A percentile compares a stretch with the other conserved stretches of the same genome.
These are phyloP conservation scores for Beauveria rudraprayagi DNA, from an alignment of 2,329 filamentous ascomycete species.

Conservation along the genomic window DNA sequence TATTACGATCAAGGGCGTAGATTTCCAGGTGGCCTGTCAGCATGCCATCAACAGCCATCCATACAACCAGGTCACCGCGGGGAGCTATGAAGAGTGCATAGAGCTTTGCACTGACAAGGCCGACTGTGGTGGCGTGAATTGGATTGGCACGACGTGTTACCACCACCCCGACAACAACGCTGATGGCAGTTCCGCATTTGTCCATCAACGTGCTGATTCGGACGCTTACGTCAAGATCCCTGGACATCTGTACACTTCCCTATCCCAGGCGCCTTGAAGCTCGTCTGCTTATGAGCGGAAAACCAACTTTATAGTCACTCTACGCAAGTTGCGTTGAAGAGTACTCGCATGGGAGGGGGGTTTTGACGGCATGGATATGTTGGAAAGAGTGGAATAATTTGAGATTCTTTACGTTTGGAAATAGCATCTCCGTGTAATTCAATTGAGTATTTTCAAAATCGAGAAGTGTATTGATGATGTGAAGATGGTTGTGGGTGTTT, in stretches of 20 bases:
- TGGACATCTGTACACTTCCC: not conserved
- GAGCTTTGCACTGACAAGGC: not conserved
- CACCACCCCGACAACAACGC: not conserved
- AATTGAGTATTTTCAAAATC: too few relatives aligned
- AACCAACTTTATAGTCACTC: not conserved
- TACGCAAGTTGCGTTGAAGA: not conserved
- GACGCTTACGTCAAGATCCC: not conserved
- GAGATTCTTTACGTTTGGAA: too few relatives aligned
- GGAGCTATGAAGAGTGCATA: not conserved
- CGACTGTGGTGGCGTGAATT: not conserved
- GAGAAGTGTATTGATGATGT: too few relatives aligned
- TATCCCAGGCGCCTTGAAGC: not conserved
- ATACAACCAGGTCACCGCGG: not conserved
- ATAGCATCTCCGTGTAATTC: too few relatives aligned
- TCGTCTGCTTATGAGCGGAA: not conserved
- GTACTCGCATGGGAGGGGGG: not conserved
- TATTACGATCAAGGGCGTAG: not conserved
- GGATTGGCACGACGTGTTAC: not conserved
- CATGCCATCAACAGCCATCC: not conserved
- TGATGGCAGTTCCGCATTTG: not conserved
- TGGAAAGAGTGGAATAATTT: not conserved
- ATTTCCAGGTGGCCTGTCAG: not conserved
- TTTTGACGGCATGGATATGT: not conserved
- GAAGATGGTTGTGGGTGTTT: too few relatives aligned
- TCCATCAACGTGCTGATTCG: not conserved